phyloP scores from a whole-genome alignment of 2,329 filamentous ascomycete genomes.

The Camillea tinctor region DNA sequence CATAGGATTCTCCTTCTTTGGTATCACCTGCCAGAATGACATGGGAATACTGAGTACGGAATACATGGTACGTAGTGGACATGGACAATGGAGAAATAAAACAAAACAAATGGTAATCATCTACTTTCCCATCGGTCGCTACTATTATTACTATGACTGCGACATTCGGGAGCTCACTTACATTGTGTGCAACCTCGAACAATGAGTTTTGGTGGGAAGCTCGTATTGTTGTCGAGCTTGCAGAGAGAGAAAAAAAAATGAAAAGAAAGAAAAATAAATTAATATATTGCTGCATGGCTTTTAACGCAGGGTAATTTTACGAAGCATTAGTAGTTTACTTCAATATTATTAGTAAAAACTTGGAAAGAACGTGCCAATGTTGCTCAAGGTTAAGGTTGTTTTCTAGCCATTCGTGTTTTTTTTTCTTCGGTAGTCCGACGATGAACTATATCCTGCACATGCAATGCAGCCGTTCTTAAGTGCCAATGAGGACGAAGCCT shows the following conservation, averaged over 20 bases:
- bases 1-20: neutral
- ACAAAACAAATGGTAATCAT: too few species aligned
- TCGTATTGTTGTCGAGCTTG: constrained; percentile 1
- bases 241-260: too few species aligned
- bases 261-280: too few species aligned
- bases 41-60: too few species aligned
- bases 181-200: neutral
- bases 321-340: neutral
- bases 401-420: neutral
- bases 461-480: neutral
- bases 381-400: too few species aligned
- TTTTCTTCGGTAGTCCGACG: neutral
- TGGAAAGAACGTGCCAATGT: neutral
- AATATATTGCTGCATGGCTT: neutral
- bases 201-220: neutral
- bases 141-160: too few species aligned
- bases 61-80: too few species aligned
- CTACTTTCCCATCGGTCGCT: too few species aligned
- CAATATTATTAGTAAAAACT: neutral
- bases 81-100: too few species aligned
- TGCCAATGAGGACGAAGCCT: neutral
- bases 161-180: neutral
- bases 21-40: too few species aligned
- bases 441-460: neutral
- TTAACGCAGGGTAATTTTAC: neutral